These are phyloP conservation scores for Oropetium thomaeum DNA, from an alignment of 176 grass and related monocot genomes.

Conservation along the genomic window DNA sequence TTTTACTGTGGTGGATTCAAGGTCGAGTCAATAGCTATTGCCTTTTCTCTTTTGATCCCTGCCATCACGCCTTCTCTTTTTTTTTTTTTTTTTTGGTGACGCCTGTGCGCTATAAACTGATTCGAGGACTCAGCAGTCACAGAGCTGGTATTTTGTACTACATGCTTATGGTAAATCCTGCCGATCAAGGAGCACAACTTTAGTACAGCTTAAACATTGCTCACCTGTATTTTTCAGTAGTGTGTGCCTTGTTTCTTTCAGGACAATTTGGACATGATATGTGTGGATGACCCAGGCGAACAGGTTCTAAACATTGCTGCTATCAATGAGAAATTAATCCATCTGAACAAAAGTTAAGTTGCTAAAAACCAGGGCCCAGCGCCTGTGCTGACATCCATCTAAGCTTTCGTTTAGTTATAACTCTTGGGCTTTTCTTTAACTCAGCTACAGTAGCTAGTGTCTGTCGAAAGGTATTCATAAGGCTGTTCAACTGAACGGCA, in stretches of 20 bases:
- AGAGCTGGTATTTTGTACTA: too few relatives aligned
- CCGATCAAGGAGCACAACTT: too few relatives aligned
- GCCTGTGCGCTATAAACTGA: too few relatives aligned
- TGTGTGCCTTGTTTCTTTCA: not conserved
- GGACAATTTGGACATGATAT: not conserved
- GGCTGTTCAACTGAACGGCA: conserved; percentile 30
- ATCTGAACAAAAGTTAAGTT: too few relatives aligned
- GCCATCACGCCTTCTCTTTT: too few relatives aligned
- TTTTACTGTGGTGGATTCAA: too few relatives aligned
- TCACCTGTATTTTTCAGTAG: not conserved
- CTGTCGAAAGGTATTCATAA: not conserved
- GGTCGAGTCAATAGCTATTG: too few relatives aligned
- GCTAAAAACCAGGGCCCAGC: conserved; percentile 15
- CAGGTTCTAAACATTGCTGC: not conserved
- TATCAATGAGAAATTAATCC: not conserved
- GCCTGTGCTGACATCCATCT: not conserved
- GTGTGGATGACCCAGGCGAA: not conserved
- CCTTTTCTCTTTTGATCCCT: too few relatives aligned
- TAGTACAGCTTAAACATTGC: not conserved
- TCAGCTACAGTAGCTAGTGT: conserved; percentile 17
- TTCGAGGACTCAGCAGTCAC: too few relatives aligned
- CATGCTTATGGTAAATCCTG: too few relatives aligned
- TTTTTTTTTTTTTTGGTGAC: too few relatives aligned
- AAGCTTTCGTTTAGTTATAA: conserved; percentile 21
- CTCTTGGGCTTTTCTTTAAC: conserved; percentile 25